phyloP scores from a whole-genome alignment of 257 asterid genomes.

The Solanum piurae region DNA sequence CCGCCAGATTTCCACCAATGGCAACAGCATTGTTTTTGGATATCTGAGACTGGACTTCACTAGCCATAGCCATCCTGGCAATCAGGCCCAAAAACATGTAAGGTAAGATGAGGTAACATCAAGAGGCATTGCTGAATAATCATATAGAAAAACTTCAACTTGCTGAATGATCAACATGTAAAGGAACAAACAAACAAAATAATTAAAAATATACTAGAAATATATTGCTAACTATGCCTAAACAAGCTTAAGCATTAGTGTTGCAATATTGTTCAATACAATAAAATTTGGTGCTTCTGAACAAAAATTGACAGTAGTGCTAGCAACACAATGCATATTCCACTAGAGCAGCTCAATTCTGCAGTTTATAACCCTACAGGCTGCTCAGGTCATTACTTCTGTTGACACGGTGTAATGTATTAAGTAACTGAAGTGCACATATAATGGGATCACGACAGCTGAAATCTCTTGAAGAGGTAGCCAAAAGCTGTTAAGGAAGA shows the following conservation, averaged over 20 bases:
- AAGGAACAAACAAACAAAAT: neutral
- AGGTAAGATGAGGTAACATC: conserved; percentile 1
- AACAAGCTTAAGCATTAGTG: neutral
- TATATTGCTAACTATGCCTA: neutral
- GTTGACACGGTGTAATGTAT: neutral
- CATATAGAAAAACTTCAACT: neutral
- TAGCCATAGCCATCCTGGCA: conserved; percentile 91
- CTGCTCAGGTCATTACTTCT: neutral
- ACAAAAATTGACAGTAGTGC: neutral
- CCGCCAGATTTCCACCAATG: conserved; percentile 81
- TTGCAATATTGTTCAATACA: neutral
- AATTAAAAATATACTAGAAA: neutral
- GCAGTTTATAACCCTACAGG: neutral
- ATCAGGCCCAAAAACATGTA: conserved; percentile 10
- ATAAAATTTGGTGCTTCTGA: neutral
- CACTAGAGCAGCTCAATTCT: neutral
- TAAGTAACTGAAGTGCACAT: neutral
- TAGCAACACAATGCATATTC: neutral
- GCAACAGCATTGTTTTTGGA: conserved; percentile 56
- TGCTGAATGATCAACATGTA: neutral
- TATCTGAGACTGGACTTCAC: conserved; percentile 71
- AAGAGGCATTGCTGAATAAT: neutral
- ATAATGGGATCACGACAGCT: neutral
- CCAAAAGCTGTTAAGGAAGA: neutral
- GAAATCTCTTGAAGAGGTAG: neutral